A percentile compares a stretch with the other conserved stretches of the same genome.
phyloP scores from a whole-genome alignment of 2,329 filamentous ascomycete genomes.

The Aschersonia sp. region DNA sequence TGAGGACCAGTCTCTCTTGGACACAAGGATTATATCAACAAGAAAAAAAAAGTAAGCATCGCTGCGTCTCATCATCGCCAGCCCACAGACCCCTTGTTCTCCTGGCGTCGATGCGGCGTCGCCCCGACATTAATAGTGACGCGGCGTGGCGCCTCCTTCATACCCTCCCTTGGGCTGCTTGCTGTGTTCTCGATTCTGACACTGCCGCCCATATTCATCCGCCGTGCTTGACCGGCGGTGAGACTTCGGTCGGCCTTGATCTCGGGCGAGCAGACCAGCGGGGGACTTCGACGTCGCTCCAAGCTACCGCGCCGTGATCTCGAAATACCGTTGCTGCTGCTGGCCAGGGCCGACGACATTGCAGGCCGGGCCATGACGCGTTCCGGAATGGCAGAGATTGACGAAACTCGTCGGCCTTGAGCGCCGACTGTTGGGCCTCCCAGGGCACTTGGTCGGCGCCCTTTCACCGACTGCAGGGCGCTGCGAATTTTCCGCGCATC shows the following conservation, averaged over 20 bases:
- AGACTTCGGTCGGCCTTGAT: conserved; percentile 23
- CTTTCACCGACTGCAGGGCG: conserved; percentile 36
- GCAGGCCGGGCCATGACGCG: conserved; percentile 13
- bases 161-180: conserved; percentile 11
- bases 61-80: conserved; percentile 13
- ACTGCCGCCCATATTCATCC: conserved; percentile 39
- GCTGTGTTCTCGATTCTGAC: conserved; percentile 15
- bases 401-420: conserved; percentile 28
- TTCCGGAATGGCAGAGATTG: conserved; percentile 20
- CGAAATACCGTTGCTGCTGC: conserved; percentile 40
- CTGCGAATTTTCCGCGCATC: conserved; percentile 40
- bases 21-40: not conserved
- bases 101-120: conserved; percentile 14
- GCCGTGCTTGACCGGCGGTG: conserved; percentile 39
- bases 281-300: conserved; percentile 37
- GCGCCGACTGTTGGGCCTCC: conserved; percentile 17
- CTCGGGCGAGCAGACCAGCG: conserved; percentile 37
- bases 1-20: not conserved
- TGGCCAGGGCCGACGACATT: conserved; percentile 30
- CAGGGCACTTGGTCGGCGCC: conserved; percentile 25
- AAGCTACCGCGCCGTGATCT: conserved; percentile 34
- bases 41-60: not conserved
- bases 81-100: conserved; percentile 13
- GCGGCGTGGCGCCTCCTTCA: conserved; percentile 15
- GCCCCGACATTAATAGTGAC: conserved; percentile 22